phyloP scores from a whole-genome alignment of 2,329 filamentous ascomycete species.

The Penicillium vulpinum region DNA sequence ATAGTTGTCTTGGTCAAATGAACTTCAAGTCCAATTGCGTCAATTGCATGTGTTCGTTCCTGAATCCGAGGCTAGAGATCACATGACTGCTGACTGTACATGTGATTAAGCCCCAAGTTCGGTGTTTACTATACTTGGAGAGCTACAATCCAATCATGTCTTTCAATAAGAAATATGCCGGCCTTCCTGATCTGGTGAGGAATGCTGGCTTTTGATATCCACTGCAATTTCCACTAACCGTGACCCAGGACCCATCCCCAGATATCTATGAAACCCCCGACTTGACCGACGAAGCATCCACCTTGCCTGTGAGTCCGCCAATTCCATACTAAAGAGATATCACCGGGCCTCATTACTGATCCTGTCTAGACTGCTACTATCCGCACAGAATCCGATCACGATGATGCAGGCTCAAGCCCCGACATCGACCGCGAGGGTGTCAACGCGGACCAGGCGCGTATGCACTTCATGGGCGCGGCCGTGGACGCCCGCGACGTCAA shows the following conservation, averaged over 20 bases:
- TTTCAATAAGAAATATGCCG: conserved; percentile 77
- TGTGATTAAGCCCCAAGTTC: conserved; percentile 6
- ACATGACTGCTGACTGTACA: conserved; percentile 18
- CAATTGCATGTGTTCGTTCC: conserved; percentile 26
- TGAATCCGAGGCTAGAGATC: conserved; percentile 20
- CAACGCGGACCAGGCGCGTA: conserved; percentile 75
- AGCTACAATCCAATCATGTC: conserved; percentile 55
- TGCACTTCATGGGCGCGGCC: conserved; percentile 71
- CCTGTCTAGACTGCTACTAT: conserved; percentile 55
- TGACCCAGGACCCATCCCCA: conserved; percentile 74
- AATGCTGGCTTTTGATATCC: not conserved
- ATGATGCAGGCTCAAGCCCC: conserved; percentile 53
- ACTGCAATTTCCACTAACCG: not conserved
- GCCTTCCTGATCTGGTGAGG: conserved; percentile 72
- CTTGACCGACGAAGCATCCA: conserved; percentile 85
- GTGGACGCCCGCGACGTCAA: conserved; percentile 78
- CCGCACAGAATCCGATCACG: conserved; percentile 61
- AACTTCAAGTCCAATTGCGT: not conserved
- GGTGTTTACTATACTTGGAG: conserved; percentile 11
- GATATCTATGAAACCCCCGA: conserved; percentile 98
- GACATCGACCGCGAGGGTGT: conserved; percentile 76
- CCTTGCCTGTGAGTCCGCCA: conserved; percentile 64
- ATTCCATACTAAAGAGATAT: not conserved
- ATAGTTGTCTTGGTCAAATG: conserved; percentile 11
- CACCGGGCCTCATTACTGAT: conserved; percentile 33